These are phyloP conservation scores for Corylus avellana DNA, from an alignment of 306 rosid genomes.

Conservation along the genomic window DNA sequence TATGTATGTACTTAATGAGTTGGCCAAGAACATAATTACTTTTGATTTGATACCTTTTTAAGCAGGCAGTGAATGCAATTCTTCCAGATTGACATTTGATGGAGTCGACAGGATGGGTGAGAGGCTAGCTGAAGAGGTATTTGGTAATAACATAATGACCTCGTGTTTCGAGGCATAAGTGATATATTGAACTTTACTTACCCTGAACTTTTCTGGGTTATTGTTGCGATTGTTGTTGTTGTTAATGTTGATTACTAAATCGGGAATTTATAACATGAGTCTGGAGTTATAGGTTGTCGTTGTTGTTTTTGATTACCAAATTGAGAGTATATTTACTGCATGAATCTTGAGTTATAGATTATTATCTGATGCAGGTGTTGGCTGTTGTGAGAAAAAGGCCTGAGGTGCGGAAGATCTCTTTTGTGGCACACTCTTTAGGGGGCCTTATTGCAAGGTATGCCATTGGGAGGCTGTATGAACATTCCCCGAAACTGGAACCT, in stretches of 20 bases:
- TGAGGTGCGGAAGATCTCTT: constrained; percentile 75
- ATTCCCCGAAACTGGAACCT: constrained; percentile 40
- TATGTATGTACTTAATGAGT: background rate
- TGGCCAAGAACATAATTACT: constrained; percentile 11
- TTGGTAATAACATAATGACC: constrained; percentile 37
- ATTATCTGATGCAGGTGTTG: constrained; percentile 54
- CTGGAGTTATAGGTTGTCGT: background rate
- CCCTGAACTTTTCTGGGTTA: background rate
- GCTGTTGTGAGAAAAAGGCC: constrained; percentile 61
- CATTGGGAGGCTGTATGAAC: constrained; percentile 67
- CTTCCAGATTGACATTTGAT: constrained; percentile 78
- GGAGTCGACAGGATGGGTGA: constrained; percentile 95
- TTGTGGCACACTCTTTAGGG: constrained; percentile 96
- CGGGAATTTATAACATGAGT: too few relatives aligned
- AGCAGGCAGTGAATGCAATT: constrained; percentile 92
- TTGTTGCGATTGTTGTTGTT: background rate
- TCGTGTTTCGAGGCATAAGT: constrained; percentile 11
- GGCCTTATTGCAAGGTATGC: constrained; percentile 97
- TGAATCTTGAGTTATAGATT: constrained; percentile 3
- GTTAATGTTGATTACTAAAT: background rate
- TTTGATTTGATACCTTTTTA: constrained; percentile 32
- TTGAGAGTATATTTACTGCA: background rate
- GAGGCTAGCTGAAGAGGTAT: constrained; percentile 94
- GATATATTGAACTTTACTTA: background rate
- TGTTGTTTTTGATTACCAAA: background rate